Evolutionary conservation across 495 filamentous ascomycete genomes (phyloP).

Genomic region (Niebla homalea): DNA sequence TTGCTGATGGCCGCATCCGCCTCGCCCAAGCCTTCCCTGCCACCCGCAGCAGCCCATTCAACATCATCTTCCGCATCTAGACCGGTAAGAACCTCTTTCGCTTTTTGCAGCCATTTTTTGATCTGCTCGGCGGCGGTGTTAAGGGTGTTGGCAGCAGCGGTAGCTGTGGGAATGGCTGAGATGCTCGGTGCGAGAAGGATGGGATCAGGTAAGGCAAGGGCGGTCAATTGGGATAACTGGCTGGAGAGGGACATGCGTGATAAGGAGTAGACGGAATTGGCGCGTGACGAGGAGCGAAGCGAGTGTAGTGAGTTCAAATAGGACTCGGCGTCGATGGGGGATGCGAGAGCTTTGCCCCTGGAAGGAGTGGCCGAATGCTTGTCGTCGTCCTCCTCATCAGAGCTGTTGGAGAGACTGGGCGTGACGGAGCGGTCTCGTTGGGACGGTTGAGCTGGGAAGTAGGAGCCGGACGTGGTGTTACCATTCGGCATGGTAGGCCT

Average conservation of each 20-base stretch:
- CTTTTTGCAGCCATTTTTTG: slow-evolving; percentile 79
- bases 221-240: slow-evolving; percentile 77
- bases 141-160: slow-evolving; percentile 62
- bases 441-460: background rate
- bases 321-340: slow-evolving; percentile 32
- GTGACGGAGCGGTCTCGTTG: background rate
- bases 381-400: slow-evolving; percentile 21
- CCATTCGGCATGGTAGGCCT: background rate
- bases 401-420: slow-evolving; percentile 15
- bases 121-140: slow-evolving; percentile 81
- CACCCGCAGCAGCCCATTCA: slow-evolving; percentile 90
- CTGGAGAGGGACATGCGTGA: slow-evolving; percentile 81
- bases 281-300: slow-evolving; percentile 30
- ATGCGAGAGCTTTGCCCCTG: slow-evolving; percentile 4
- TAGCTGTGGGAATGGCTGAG: slow-evolving; percentile 65
- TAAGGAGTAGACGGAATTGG: slow-evolving; percentile 76
- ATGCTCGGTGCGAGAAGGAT: slow-evolving; percentile 66
- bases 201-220: slow-evolving; percentile 74
- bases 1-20: slow-evolving; percentile 74
- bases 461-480: background rate
- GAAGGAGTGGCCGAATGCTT: slow-evolving; percentile 20
- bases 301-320: slow-evolving; percentile 38
- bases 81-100: slow-evolving; percentile 69
- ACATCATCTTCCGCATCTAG: slow-evolving; percentile 91
- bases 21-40: slow-evolving; percentile 75